Evolutionary conservation across 495 filamentous ascomycete genomes (phyloP), one percentile per base, ranked within the genome.

Genomic region (Pseudomonodictys pantanalensis): DNA sequence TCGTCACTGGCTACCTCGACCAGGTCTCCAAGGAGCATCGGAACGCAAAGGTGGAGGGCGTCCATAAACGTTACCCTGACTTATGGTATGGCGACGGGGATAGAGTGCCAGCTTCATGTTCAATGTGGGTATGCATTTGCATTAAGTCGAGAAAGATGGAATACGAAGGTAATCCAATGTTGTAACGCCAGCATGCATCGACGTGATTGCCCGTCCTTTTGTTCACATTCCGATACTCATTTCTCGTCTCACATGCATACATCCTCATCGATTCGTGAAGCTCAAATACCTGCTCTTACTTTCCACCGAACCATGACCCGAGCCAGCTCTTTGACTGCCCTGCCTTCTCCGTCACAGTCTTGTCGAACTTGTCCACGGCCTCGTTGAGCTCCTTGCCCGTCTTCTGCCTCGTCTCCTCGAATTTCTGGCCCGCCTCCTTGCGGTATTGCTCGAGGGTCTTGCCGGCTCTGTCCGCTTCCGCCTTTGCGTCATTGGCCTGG

Each of bases 401-500:
- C 44, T 62, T 60, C 41, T 50, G 57, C 43, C 64, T 52, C 17
- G 70, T 60, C 18, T 79, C 71, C 62, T 91, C 85, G 33, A 95
- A 76, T 71, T 88, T 90, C 68, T 85, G 83, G 68, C 85, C 69
- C 23, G 88, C 78, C 41, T 83, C 77, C 35, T 77, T 74, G 45
- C 77, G 76, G 60, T 83, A 77, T 18, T 77, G 69, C 66, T 86
- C 83, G 41, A 85, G 76, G 66, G 84, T 84, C 15, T 75, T 67
- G 56, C 88, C 82, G 46, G 82, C 75, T 26, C 84, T 77, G 59
- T 76, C 56, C 47, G 47, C 63, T 30, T 51, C 52, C 30, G 23
- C 80, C 68, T 71, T 89, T 60, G 84, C 80, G 45, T 84, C 79
- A 65, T 80, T 72, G 58, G 83, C 73, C 91, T 95, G 60, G 18